These are phyloP conservation scores for Yamadazyma friedrichii DNA, from an alignment of 1,139 yeast genomes.

Conservation along the genomic window DNA sequence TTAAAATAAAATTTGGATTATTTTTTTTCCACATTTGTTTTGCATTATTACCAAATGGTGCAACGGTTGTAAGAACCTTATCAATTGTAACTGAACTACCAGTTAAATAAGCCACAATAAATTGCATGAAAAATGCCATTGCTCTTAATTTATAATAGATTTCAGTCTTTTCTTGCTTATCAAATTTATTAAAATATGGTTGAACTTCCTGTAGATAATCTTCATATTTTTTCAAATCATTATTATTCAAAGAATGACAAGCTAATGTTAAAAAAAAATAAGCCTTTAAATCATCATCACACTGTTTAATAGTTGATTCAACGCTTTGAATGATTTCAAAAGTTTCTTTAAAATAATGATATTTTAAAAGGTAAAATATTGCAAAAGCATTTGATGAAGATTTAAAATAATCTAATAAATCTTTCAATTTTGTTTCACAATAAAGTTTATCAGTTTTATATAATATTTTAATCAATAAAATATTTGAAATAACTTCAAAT, in stretches of 20 bases:
- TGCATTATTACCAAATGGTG: constrained; percentile 3
- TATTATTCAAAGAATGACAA: constrained; percentile 1
- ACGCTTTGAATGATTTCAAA: not conserved
- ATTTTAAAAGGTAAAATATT: constrained; percentile 3
- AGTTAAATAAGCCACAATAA: constrained; percentile 1
- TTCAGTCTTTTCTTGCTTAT: not conserved
- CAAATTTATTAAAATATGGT: constrained; percentile 1
- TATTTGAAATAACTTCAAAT: constrained; percentile 4
- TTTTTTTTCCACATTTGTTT: constrained; percentile 2
- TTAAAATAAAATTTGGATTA: constrained; percentile 1
- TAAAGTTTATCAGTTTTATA: constrained; percentile 2
- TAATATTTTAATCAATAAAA: constrained; percentile 5
- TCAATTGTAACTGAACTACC: constrained; percentile 1
- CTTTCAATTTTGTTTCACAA: constrained; percentile 4
- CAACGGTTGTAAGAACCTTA: not conserved
- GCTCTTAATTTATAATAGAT: constrained; percentile 4
- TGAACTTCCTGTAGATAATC: constrained; percentile 1
- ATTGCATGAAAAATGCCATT: constrained; percentile 4
- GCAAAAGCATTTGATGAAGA: constrained; percentile 3
- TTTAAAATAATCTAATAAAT: constrained; percentile 1
- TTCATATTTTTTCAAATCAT: constrained; percentile 1
- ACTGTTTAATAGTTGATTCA: not conserved
- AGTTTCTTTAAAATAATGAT: constrained; percentile 4
- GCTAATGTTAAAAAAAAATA: constrained; percentile 3
- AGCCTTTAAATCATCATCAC: not conserved